A percentile compares a stretch with the other conserved stretches of the same genome.
Evolutionary conservation across 208 protist genomes (phyloP).

Genomic region (Acanthamoeba healyi): DNA sequence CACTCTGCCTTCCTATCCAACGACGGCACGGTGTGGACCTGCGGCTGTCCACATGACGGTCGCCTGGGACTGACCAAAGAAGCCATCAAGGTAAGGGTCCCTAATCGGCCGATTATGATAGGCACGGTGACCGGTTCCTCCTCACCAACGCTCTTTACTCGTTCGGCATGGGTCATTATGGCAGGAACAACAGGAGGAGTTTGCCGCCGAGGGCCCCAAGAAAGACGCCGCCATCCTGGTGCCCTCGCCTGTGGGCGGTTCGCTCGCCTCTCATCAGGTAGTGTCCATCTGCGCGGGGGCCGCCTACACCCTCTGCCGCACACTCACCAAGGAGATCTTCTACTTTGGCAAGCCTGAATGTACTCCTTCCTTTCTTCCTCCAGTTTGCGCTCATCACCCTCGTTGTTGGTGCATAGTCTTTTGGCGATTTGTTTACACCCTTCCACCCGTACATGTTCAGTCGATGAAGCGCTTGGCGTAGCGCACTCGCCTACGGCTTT

Average conservation of each 20-base stretch:
- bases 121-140: no score
- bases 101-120: neutral
- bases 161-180: no score
- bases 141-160: no score
- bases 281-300: neutral
- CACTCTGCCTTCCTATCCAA: slow-evolving; percentile 23
- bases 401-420: no score
- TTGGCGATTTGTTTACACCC: neutral
- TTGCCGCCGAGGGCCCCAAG: neutral
- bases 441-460: neutral
- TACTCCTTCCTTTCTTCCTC: neutral
- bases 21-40: slow-evolving; percentile 56
- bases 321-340: neutral
- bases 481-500: neutral
- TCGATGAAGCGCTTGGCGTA: neutral
- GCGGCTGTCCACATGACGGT: slow-evolving; percentile 33
- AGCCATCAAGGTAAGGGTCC: neutral
- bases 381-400: neutral
- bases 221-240: neutral
- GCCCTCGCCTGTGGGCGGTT: neutral
- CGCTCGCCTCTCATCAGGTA: neutral
- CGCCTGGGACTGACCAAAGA: neutral
- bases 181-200: slow-evolving; percentile 34
- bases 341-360: slow-evolving; percentile 46
- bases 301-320: slow-evolving; percentile 26